These are phyloP conservation scores for Apium graveolens DNA, from an alignment of 129 eudicot species.

Conservation along the genomic window DNA sequence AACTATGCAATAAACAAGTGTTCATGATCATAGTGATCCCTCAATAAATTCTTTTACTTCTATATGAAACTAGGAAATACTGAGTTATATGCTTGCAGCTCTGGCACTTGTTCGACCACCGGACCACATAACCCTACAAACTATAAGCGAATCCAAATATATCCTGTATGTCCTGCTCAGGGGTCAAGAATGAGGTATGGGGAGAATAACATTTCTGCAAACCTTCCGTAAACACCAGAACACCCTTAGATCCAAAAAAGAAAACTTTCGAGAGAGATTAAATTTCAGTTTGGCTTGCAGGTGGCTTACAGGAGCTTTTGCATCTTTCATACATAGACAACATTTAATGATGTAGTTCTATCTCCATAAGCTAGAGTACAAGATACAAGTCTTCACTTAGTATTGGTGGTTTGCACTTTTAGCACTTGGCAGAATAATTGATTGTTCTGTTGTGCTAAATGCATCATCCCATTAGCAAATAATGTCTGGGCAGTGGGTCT, in stretches of 20 bases:
- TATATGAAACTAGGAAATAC: no score
- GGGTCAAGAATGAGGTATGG: neutral
- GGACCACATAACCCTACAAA: neutral
- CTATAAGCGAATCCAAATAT: neutral
- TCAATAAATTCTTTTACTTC: no score
- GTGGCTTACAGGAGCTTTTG: neutral
- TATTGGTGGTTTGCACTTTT: neutral
- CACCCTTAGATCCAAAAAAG: neutral
- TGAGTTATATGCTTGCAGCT: no score
- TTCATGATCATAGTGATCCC: no score
- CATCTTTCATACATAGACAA: neutral
- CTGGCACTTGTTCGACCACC: neutral
- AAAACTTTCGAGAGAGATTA: neutral
- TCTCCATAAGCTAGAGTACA: neutral
- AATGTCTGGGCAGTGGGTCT: conserved; percentile 1
- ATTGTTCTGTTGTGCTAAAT: conserved; percentile 2
- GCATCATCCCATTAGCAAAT: neutral
- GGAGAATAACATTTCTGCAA: neutral
- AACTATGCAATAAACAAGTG: no score
- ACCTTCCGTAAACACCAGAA: neutral
- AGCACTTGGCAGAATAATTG: neutral
- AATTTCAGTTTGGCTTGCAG: neutral
- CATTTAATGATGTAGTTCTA: neutral
- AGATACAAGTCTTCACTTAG: neutral
- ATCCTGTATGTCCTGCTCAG: neutral